Percentiles rank a stretch among this genome's conserved stretches.
These are phyloP conservation scores for Elsinoe batatas DNA, from an alignment of 2,329 filamentous ascomycete species.

Conservation along the genomic window DNA sequence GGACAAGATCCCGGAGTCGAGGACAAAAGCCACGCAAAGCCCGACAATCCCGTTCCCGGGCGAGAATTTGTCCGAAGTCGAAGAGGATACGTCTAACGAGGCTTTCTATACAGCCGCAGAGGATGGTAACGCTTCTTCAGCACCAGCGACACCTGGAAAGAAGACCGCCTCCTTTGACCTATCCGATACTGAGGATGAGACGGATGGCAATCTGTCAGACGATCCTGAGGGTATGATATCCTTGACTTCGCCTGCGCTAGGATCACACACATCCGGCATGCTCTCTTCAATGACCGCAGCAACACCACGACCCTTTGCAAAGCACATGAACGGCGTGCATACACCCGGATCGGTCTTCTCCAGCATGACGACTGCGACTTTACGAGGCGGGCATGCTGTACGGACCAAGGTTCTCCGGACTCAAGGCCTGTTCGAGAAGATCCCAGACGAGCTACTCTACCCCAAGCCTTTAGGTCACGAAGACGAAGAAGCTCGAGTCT, in stretches of 20 bases:
- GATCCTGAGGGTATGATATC: constrained; percentile 94
- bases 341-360: constrained; percentile 87
- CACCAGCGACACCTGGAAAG: neutral
- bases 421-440: constrained; percentile 60
- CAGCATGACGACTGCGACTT: constrained; percentile 73
- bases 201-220: constrained; percentile 70
- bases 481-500: constrained; percentile 76
- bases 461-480: constrained; percentile 78
- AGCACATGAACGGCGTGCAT: constrained; percentile 61
- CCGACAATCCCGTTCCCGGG: constrained; percentile 20
- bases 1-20: constrained; percentile 10
- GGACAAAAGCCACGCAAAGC: constrained; percentile 41
- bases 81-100: constrained; percentile 77
- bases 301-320: constrained; percentile 65
- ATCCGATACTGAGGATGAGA: constrained; percentile 42
- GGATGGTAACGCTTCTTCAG: constrained; percentile 39
- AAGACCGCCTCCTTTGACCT: constrained; percentile 25
- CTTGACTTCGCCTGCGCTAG: constrained; percentile 66
- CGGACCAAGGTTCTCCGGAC: constrained; percentile 76
- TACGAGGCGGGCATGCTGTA: constrained; percentile 56
- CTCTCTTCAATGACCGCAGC: constrained; percentile 71
- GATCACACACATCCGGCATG: constrained; percentile 67
- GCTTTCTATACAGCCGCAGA: constrained; percentile 89
- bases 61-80: constrained; percentile 31
- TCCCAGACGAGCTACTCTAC: constrained; percentile 71